Base-by-base conservation (phyloP, 2,329 filamentous ascomycete genomes). In the Myriosclerotinia curreyana region DNA sequence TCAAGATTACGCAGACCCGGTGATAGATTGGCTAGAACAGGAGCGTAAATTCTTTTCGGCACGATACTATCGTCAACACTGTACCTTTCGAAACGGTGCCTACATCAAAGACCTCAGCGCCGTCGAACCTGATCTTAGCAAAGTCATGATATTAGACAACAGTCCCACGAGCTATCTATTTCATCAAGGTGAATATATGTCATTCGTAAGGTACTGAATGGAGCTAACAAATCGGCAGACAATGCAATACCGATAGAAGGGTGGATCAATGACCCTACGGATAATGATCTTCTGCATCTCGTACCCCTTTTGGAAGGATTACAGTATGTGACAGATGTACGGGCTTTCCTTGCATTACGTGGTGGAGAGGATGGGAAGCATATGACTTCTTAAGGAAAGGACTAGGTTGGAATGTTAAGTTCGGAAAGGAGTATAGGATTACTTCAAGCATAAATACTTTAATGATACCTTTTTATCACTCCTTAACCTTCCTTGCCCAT, bases 211-310 rank as follows among this genome's bases (percentile, higher is more conserved):
- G 36, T 46, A 66, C 12, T 34, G 28, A 20, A 17, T 34, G 9
- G 28, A 22, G 17, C 58, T 61, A 44, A 67, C 54, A 5, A 46
- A 55, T 12, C 48, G 44, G 36, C 73, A 99, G 95, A 99, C 77
- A 99, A 99, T 79, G 95, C 95, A 59, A 97, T 99, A 73, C 95
- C 95, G 3, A 98, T 99, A 75, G 94, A 98, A 80, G 95, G 95
- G 74, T 99, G 95, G 95, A 98, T 99, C 79, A 96, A 89, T 76
- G 95, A 99, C 78, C 95, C 95, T 28, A 98, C 95, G 34, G 95
- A 99, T 78, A 95, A 93, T 75, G 94, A 97, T 75, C 82, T 99
- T 69, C 83, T 98, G 76, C 92, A 98, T 77, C 82, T 99, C 66
- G 87, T 99, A 65, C 95, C 95, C 40, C 81, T 98, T 72, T 82